Percentiles rank a stretch among this genome's conserved stretches.
Evolutionary conservation across 202 grass and related monocot species (phyloP).

Genomic region (Panicum virgatum): DNA sequence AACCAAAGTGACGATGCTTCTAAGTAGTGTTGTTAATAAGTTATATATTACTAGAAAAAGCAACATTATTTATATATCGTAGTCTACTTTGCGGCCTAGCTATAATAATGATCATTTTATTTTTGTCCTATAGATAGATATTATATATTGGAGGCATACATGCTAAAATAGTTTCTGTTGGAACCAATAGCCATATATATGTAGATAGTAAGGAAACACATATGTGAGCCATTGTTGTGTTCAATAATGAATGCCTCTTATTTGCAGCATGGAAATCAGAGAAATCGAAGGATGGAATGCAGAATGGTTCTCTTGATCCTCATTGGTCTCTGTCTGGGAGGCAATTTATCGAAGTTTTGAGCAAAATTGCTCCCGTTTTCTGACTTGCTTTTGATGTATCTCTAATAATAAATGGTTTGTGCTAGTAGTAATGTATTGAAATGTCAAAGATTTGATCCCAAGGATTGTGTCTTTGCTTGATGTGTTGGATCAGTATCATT

Average conservation of each 20-base stretch:
- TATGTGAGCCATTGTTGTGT: background rate
- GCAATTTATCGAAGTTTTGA: slow-evolving; percentile 30
- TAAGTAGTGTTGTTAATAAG: too few relatives aligned
- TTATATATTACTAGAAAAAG: too few relatives aligned
- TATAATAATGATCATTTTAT: too few relatives aligned
- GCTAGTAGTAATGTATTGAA: slow-evolving; percentile 6
- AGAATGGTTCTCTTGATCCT: slow-evolving; percentile 62
- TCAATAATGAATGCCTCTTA: background rate
- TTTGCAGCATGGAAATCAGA: slow-evolving; percentile 61
- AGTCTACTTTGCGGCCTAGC: too few relatives aligned
- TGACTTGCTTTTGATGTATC: slow-evolving; percentile 37
- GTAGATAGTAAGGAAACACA: too few relatives aligned
- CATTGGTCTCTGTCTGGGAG: background rate
- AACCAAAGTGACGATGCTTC: too few relatives aligned
- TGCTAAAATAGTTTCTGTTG: background rate
- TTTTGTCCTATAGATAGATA: background rate
- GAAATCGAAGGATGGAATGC: slow-evolving; percentile 79
- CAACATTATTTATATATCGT: too few relatives aligned
- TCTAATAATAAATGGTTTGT: slow-evolving; percentile 20
- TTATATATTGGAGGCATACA: background rate
- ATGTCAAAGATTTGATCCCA: slow-evolving; percentile 10
- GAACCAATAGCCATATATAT: background rate
- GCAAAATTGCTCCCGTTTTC: slow-evolving; percentile 25
- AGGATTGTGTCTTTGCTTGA: background rate
- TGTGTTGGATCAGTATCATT: too few relatives aligned